Base-by-base conservation (phyloP, 805 yeast species). In the Kodamaea restingae region DNA sequence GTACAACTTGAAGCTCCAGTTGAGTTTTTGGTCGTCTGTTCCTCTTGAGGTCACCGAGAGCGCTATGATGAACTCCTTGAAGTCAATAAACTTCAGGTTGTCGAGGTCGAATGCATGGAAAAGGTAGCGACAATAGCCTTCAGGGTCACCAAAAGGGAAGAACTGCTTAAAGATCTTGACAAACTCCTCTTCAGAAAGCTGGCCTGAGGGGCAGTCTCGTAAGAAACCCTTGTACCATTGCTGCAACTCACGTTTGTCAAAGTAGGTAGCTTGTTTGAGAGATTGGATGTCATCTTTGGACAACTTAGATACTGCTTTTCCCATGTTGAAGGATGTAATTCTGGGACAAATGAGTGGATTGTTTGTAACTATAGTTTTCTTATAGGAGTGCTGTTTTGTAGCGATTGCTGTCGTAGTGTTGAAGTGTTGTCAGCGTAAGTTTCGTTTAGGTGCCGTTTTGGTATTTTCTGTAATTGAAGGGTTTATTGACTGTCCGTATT, bases 171-270 rank as follows among this genome's bases (percentile, higher is more conserved):
- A 95, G 14, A 93, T 90, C 60, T 86, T 87, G 49, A 84, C 80
- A 60, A 93, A 88, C 55, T 93, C 98, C 35, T 83, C 86, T 53
- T 82, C 84, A 2, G 88, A 78, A 18, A 93, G 70, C 57, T 83
- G 90, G 1, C 98, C 98, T 24, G 79, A 72, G 1, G 97, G 97
- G 58, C 96, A 91, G 60, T 93, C 98, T 55, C 96, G 75, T 30
- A 84, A 69, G 52, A 93, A 93, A 2, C 98, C 98, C 58, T 91
- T 91, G 58, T 91, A 91, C 99, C 99, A 93, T 57, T 91, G 98
- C 61, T 93, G 98, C 32, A 93, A 75, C 58, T 93, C 98, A 47
- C 96, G 74, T 39, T 90, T 80, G 55, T 91, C 96, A 56, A 93
- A 93, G 53, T 88, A 84, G 0, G 99, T 93, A 17, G 88, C 83